Conservation (phyloP, 1,284 basidiomycete genomes). For the Tilletia indica region DNA sequence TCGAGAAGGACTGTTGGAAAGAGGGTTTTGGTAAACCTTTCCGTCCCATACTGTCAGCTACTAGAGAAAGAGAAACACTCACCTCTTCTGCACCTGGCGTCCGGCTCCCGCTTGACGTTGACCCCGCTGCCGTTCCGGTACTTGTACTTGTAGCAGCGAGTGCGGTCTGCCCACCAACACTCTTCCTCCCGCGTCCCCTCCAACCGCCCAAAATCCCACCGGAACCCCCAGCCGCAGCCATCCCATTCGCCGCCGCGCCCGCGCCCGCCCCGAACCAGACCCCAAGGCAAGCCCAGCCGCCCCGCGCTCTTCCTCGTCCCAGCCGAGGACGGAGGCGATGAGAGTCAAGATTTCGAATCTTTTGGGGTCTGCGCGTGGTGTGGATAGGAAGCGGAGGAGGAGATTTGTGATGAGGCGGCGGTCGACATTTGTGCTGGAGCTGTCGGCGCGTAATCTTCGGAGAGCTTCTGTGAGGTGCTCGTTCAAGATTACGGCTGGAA, state of each 20-base stretch:
- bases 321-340: constrained; percentile 81
- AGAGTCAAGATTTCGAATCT: constrained; percentile 94
- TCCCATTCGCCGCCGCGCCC: not conserved
- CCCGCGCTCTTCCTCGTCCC: constrained; percentile 85
- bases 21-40: too few relatives aligned
- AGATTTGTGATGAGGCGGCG: constrained; percentile 89
- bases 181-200: not conserved
- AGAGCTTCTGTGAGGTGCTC: constrained; percentile 96
- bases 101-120: constrained; percentile 2
- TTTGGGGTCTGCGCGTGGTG: constrained; percentile 85
- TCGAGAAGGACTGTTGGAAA: constrained; percentile 39
- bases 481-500: constrained; percentile 67
- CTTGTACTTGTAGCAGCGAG: not conserved
- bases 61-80: constrained; percentile 21
- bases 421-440: constrained; percentile 85
- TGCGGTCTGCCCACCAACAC: not conserved
- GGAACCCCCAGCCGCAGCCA: not conserved
- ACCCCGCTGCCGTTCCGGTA: not conserved
- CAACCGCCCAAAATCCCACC: not conserved
- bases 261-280: not conserved
- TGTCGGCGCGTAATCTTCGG: constrained; percentile 80
- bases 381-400: constrained; percentile 83
- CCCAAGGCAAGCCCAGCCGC: constrained; percentile 70
- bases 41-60: too few relatives aligned
- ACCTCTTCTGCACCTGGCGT: constrained; percentile 31